Percentiles rank a stretch among this genome's conserved stretches.
These are phyloP conservation scores for Alopecurus myosuroides DNA, from an alignment of 176 grass and related monocot genomes.

Conservation along the genomic window DNA sequence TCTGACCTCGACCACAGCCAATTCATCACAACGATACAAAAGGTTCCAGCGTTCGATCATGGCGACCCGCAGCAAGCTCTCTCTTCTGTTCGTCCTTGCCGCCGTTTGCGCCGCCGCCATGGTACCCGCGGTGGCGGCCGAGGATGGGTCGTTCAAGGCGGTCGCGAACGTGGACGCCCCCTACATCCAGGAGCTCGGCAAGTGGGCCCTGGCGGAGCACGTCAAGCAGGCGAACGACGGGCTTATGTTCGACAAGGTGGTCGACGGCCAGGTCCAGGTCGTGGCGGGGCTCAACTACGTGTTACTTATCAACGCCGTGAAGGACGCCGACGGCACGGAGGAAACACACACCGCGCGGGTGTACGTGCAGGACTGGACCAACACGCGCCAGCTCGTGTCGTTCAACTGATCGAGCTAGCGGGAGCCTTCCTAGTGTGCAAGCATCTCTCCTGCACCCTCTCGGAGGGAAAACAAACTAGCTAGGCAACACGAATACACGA, in stretches of 20 bases:
- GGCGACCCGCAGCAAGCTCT: background rate
- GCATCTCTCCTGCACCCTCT: background rate
- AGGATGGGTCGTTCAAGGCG: background rate
- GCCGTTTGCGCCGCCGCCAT: background rate
- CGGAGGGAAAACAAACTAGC: background rate
- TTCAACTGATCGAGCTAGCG: background rate
- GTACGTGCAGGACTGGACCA: background rate
- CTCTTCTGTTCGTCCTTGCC: background rate
- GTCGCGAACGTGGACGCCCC: background rate
- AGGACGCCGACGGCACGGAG: background rate
- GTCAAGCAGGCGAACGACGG: background rate
- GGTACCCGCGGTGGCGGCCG: background rate
- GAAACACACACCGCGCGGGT: conserved; percentile 15
- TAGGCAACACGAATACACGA: background rate
- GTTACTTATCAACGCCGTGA: conserved; percentile 6
- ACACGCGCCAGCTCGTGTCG: background rate
- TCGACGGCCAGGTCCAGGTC: background rate
- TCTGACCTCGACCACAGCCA: background rate
- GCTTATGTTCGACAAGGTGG: conserved; percentile 19
- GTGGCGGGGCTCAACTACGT: conserved; percentile 38
- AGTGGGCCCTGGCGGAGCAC: conserved; percentile 39
- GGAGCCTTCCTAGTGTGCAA: background rate
- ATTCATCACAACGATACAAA: background rate
- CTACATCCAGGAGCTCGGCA: conserved; percentile 20
- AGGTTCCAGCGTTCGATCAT: background rate